Base-by-base conservation (phyloP, 257 asterid species). In the Dorcoceras hygrometricum region DNA sequence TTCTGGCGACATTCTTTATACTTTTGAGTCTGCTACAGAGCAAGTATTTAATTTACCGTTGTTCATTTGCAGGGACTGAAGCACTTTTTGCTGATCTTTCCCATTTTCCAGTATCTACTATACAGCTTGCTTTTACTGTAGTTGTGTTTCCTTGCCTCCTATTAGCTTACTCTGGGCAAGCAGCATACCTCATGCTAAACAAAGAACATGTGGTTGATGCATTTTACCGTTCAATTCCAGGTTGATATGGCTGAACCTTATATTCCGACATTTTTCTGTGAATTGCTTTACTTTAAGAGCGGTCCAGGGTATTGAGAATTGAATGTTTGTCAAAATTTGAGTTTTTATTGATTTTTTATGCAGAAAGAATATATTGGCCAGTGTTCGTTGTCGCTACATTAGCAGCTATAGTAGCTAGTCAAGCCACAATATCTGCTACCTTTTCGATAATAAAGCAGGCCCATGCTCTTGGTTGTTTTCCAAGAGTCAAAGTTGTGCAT, bases 381-480 rank as follows among this genome's bases (percentile, higher is more conserved):
- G 86, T 87, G 46, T 85, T 93, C 69, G 61, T 90, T 16, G 58
- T 93, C 62, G 99, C 99, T 27, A 93, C 99, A 66, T 77, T 90
- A 60, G 99, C 99, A 68, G 99, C 97, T 60, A 57, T 87, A 36
- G 99, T 93, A 57, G 99, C 97, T 56, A 93, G 99, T 79, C 99
- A 93, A 78, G 99, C 97, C 69, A 88, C 96, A 22, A 84, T 93
- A 78, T 79, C 97, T 22, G 99, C 99, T 60, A 83, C 96, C 0
- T 93, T 93, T 78, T 93, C 97, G 25, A 86, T 93, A 77, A 88
- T 93, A 83, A 93, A 90, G 88, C 99, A 93, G 75, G 99, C 99
- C 31, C 89, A 82, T 53, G 95, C 99, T 20, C 90, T 83, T 14
- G 97, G 99, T 63, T 93, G 99, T 78, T 90, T 93, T 19, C 99